A percentile compares a stretch with the other conserved stretches of the same genome.
Conservation (phyloP, 2,329 filamentous ascomycete genomes). For the Hymenoscyphus albidus region DNA sequence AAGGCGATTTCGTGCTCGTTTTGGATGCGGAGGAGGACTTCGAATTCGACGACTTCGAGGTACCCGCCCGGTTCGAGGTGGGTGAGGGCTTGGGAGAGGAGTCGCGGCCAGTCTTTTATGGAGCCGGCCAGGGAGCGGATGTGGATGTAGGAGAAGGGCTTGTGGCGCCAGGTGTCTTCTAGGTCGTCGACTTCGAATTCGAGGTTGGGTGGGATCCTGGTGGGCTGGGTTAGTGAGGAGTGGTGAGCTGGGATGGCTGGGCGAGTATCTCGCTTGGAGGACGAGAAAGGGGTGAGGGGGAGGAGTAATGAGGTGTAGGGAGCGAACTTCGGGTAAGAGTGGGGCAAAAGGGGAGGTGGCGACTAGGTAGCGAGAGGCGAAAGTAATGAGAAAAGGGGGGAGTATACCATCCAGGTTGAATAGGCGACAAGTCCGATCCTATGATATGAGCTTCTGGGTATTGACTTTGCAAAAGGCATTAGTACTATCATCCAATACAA, state of each 20-base stretch:
- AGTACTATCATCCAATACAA: neutral
- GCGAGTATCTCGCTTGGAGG: neutral
- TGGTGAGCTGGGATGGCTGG: neutral
- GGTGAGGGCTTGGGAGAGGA: conserved; percentile 22
- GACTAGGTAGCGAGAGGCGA: neutral
- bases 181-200: conserved; percentile 36
- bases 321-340: neutral
- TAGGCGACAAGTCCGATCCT: conserved; percentile 28
- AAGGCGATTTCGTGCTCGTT: conserved; percentile 12
- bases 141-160: conserved; percentile 37
- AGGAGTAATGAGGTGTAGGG: neutral
- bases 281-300: neutral
- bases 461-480: conserved; percentile 13
- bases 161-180: conserved; percentile 31
- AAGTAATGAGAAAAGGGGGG: neutral
- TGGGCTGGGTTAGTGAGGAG: neutral
- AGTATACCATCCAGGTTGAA: conserved; percentile 27
- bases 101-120: conserved; percentile 33
- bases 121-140: conserved; percentile 37
- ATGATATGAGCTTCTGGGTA: conserved; percentile 25
- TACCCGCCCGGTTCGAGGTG: conserved; percentile 28
- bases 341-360: neutral
- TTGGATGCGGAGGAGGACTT: conserved; percentile 22
- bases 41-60: conserved; percentile 28
- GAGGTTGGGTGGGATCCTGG: conserved; percentile 29